Percentiles rank a stretch among this genome's conserved stretches.
phyloP scores from a whole-genome alignment of 139 green algal species.

The Chlorella sp. region DNA sequence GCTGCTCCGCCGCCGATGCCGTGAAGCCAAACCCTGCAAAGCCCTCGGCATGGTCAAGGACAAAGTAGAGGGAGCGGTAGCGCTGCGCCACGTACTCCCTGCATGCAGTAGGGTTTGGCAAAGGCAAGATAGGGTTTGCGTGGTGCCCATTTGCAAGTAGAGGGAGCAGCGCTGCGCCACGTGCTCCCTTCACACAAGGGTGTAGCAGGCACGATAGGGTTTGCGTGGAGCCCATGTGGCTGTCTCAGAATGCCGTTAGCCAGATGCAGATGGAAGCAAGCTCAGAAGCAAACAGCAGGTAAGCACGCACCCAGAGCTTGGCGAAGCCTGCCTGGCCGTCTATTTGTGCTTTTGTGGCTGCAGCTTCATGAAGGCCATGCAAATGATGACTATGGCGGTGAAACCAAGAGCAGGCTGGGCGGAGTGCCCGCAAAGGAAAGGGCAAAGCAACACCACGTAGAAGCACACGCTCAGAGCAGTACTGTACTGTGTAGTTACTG shows the following conservation, averaged over 20 bases:
- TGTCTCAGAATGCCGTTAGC: neutral
- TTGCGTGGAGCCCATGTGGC: neutral
- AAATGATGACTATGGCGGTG: too few species aligned
- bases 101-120: neutral
- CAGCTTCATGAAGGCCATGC: too few species aligned
- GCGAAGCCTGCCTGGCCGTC: too few species aligned
- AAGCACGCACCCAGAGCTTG: too few species aligned
- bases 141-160: too few species aligned
- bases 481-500: too few species aligned
- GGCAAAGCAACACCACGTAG: too few species aligned
- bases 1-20: neutral
- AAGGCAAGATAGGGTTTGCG: neutral
- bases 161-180: neutral
- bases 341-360: too few species aligned
- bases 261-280: neutral
- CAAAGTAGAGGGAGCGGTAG: slow-evolving; percentile 24
- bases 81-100: neutral
- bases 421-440: too few species aligned
- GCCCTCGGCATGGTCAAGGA: neutral
- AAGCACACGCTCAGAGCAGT: too few species aligned
- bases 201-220: neutral
- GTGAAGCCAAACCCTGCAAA: neutral
- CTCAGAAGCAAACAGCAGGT: too few species aligned
- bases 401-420: too few species aligned
- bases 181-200: neutral